Conservation (phyloP, 2,329 filamentous ascomycete genomes). For the Aspergillus uvarum region DNA sequence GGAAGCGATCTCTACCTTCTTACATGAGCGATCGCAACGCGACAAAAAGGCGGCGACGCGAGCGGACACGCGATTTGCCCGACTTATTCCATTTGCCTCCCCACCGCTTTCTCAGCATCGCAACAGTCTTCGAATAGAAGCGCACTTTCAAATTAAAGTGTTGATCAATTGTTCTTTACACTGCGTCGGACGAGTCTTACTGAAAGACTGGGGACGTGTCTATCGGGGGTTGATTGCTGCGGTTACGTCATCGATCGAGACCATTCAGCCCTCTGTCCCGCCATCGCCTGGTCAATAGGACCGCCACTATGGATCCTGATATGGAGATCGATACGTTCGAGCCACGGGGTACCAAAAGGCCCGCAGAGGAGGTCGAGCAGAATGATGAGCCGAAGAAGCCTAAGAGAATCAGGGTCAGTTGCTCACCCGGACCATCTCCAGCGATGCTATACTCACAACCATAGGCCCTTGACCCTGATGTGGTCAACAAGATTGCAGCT, state of each 20-base stretch:
- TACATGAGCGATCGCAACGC: not conserved
- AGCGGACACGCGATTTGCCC: not conserved
- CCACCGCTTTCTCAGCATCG: not conserved
- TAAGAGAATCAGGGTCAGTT: constrained; percentile 48
- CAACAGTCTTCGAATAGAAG: not conserved
- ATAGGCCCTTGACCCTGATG: constrained; percentile 82
- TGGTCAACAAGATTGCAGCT: constrained; percentile 97
- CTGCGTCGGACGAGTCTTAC: not conserved
- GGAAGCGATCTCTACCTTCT: not conserved
- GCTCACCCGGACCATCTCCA: not conserved
- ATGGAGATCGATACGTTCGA: constrained; percentile 47
- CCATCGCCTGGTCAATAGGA: not conserved
- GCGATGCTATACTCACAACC: constrained; percentile 13
- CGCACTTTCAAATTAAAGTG: not conserved
- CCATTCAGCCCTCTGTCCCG: not conserved
- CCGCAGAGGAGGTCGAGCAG: constrained; percentile 43
- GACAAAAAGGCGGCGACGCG: not conserved
- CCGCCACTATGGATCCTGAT: constrained; percentile 13
- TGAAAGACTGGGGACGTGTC: not conserved
- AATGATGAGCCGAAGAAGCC: constrained; percentile 41
- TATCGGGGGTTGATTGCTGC: not conserved
- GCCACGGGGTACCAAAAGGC: constrained; percentile 49
- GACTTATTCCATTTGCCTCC: not conserved
- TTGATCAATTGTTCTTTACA: not conserved
- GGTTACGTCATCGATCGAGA: not conserved